A percentile compares a stretch with the other conserved stretches of the same genome.
phyloP scores from a whole-genome alignment of 78 protist species.

The slime mould (Dictyostelium discoideum) region DNA sequence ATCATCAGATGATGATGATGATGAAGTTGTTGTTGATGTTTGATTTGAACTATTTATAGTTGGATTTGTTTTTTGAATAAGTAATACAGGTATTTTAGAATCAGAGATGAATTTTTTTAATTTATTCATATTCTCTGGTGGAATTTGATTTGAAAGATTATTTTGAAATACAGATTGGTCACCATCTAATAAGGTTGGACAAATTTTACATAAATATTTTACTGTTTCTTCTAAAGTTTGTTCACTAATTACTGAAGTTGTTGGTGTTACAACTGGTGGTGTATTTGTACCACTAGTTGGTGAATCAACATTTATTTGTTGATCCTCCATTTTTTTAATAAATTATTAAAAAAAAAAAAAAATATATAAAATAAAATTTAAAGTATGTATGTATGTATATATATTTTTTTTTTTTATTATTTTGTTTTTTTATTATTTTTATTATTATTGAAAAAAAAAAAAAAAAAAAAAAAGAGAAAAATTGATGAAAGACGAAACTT shows the following conservation, averaged over 20 bases:
- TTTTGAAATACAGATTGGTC: conserved; percentile 43
- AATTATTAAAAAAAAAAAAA: not conserved
- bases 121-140: conserved; percentile 1
- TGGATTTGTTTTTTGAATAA: conserved; percentile 49
- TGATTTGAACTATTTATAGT: not conserved
- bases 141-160: not conserved
- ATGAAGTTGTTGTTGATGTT: not conserved
- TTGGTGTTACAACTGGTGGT: not conserved
- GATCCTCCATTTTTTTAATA: conserved; percentile 5
- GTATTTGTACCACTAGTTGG: not conserved
- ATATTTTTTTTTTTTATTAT: too few species aligned
- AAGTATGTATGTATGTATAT: not conserved
- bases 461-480: not conserved
- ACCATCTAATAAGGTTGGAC: conserved; percentile 74
- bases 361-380: not conserved
- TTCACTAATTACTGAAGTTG: conserved; percentile 5
- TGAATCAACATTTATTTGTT: not conserved
- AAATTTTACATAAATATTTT: conserved; percentile 53
- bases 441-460: too few species aligned
- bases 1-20: not conserved
- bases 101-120: conserved; percentile 58
- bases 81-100: conserved; percentile 71
- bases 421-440: too few species aligned
- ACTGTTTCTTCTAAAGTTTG: conserved; percentile 9
- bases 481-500: not conserved